Evolutionary conservation across 495 filamentous ascomycete genomes (phyloP).

Genomic region (Podospora conica): DNA sequence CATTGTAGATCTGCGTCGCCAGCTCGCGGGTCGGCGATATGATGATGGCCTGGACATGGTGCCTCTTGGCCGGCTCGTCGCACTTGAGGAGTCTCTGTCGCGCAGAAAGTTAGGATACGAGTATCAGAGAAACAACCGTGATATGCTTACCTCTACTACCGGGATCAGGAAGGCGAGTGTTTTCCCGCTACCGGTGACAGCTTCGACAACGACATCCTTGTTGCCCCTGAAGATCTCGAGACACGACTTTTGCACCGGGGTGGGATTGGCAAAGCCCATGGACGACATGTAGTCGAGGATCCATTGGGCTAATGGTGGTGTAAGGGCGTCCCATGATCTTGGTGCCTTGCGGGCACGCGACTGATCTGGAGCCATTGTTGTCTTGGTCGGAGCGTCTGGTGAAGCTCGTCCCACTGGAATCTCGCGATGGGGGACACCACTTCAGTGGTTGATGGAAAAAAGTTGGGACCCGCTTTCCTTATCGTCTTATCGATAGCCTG

Average conservation of each 20-base stretch:
- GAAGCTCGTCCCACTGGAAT: neutral
- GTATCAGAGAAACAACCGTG: neutral
- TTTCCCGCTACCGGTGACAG: slow-evolving; percentile 94
- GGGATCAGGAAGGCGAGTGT: slow-evolving; percentile 89
- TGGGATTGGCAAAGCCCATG: slow-evolving; percentile 84
- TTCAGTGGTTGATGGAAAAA: neutral
- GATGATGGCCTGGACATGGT: slow-evolving; percentile 85
- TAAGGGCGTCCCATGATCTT: slow-evolving; percentile 71
- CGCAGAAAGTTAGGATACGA: neutral
- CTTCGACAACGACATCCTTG: slow-evolving; percentile 96
- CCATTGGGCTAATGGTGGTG: slow-evolving; percentile 74
- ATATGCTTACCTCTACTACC: slow-evolving; percentile 54
- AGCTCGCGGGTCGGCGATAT: slow-evolving; percentile 91
- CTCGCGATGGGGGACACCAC: neutral
- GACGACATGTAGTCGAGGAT: slow-evolving; percentile 73
- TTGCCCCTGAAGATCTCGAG: slow-evolving; percentile 88
- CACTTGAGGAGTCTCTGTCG: slow-evolving; percentile 57
- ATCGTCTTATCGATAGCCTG: slow-evolving; percentile 16
- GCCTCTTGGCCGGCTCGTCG: slow-evolving; percentile 70
- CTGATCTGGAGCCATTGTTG: slow-evolving; percentile 33
- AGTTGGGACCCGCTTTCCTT: slow-evolving; percentile 9
- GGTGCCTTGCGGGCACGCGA: slow-evolving; percentile 36
- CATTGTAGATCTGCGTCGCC: slow-evolving; percentile 80
- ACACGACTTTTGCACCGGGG: slow-evolving; percentile 89
- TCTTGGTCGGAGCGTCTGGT: neutral